Evolutionary conservation across 208 protist species (phyloP).

Genomic region (Leptomonas pyrrhocoris): DNA sequence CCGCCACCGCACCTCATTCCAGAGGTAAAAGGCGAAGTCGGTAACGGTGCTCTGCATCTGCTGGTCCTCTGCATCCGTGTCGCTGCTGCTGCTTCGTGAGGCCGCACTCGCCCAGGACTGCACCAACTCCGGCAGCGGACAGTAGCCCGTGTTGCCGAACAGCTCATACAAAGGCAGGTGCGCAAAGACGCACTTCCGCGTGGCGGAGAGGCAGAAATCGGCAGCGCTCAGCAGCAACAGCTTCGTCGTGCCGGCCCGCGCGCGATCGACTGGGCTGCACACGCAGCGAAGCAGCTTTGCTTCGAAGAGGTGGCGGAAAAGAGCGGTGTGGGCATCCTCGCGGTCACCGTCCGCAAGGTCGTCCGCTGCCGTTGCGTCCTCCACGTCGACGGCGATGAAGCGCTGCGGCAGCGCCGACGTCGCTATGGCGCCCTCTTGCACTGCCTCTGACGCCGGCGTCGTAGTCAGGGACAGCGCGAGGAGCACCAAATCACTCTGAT

Average conservation of each 20-base stretch:
- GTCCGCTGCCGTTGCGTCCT: not conserved
- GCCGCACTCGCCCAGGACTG: conserved; percentile 43
- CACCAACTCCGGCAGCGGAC: conserved; percentile 61
- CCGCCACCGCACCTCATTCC: conserved; percentile 38
- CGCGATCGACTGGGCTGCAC: conserved; percentile 28
- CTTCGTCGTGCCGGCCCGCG: conserved; percentile 28
- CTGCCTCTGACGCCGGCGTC: conserved; percentile 18
- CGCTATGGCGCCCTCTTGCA: not conserved
- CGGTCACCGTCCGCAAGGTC: not conserved
- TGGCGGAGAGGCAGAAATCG: conserved; percentile 25
- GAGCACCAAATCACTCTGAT: conserved; percentile 84
- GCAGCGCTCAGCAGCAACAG: conserved; percentile 28
- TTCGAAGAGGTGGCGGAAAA: conserved; percentile 53
- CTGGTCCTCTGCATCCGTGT: not conserved
- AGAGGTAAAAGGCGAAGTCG: conserved; percentile 28
- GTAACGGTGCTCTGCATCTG: conserved; percentile 13
- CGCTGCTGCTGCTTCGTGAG: conserved; percentile 9
- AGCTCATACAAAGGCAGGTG: conserved; percentile 58
- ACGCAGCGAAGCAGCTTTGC: conserved; percentile 42
- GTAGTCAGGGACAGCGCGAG: conserved; percentile 65
- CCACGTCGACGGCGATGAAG: conserved; percentile 4
- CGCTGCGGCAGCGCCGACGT: not conserved
- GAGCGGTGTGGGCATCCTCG: conserved; percentile 53
- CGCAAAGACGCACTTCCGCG: conserved; percentile 26
- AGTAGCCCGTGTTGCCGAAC: conserved; percentile 61